phyloP scores from a whole-genome alignment of 495 filamentous ascomycete genomes.

The Endocarpon pusillum region DNA sequence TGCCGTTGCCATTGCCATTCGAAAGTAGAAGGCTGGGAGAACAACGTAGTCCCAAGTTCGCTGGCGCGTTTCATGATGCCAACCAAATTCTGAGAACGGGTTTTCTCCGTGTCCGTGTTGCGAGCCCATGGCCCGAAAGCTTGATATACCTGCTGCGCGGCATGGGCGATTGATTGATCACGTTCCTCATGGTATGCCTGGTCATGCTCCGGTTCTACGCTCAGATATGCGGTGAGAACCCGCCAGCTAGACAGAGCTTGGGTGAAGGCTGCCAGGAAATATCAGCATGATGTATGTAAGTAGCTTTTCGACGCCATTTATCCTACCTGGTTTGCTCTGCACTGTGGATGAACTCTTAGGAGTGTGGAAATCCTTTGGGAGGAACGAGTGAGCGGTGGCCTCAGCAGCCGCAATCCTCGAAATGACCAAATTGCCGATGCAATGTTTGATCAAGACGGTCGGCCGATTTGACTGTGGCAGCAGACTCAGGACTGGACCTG shows the following conservation, averaged over 20 bases:
- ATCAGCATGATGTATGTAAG: too few relatives aligned
- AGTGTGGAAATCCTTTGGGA: too few relatives aligned
- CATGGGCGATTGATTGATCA: conserved; percentile 3
- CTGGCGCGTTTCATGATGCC: conserved; percentile 8
- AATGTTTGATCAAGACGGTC: conserved; percentile 11
- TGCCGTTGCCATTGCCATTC: conserved; percentile 6
- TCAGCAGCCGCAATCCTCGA: too few relatives aligned
- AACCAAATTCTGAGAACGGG: conserved; percentile 4
- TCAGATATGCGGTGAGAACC: conserved; percentile 8
- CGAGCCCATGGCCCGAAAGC: conserved; percentile 10
- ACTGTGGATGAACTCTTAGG: too few relatives aligned
- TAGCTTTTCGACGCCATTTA: too few relatives aligned
- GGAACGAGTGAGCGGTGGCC: too few relatives aligned
- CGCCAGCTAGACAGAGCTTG: conserved; percentile 9
- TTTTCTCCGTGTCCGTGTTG: conserved; percentile 3
- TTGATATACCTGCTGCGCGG: background rate
- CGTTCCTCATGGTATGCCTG: conserved; percentile 4
- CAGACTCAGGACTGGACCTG: conserved; percentile 4
- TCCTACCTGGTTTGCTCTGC: too few relatives aligned
- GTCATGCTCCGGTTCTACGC: conserved; percentile 1
- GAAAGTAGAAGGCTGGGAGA: conserved; percentile 7
- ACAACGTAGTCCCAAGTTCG: conserved; percentile 7
- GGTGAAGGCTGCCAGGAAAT: background rate
- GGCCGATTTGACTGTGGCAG: conserved; percentile 6
- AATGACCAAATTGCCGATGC: conserved; percentile 8